Percentiles rank a stretch among this genome's conserved stretches.
Conservation (phyloP, 202 grass and related monocot genomes). For the Musa balbisiana region DNA sequence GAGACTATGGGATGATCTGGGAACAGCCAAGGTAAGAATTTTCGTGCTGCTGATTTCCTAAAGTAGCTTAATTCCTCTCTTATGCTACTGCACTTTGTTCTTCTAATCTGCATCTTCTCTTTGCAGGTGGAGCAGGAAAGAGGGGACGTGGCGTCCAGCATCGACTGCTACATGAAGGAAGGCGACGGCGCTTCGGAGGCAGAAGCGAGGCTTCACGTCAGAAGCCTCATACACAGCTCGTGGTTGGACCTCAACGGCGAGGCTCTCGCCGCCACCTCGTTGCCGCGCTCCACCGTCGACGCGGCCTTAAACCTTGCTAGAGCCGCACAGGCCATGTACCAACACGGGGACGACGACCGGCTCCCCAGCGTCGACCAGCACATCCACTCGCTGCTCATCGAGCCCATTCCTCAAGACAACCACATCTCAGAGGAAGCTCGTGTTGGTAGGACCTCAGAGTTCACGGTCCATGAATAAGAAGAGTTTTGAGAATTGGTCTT, state of each 20-base stretch:
- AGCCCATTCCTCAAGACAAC: neutral
- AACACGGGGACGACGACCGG: neutral
- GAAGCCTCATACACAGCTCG: neutral
- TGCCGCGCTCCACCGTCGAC: neutral
- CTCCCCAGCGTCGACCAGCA: neutral
- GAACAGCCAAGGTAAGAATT: slow-evolving; percentile 1
- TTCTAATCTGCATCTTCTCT: neutral
- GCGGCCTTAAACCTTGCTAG: neutral
- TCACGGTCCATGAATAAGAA: too few species aligned
- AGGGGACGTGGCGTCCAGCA: neutral
- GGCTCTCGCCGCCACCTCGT: neutral
- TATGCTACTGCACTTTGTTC: neutral
- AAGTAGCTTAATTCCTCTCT: neutral
- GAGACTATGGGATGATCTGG: slow-evolving; percentile 21
- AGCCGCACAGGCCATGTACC: neutral
- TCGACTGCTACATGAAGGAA: slow-evolving; percentile 11
- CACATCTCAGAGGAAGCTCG: too few species aligned
- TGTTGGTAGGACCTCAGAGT: too few species aligned
- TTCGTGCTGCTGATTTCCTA: too few species aligned
- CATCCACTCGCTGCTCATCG: neutral
- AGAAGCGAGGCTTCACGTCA: neutral
- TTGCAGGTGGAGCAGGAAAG: neutral
- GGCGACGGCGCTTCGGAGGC: neutral
- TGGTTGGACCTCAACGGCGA: slow-evolving; percentile 6
- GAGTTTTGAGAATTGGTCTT: too few species aligned